These are phyloP conservation scores for Achaetomiella virescens DNA, from an alignment of 495 filamentous ascomycete genomes.

Conservation along the genomic window DNA sequence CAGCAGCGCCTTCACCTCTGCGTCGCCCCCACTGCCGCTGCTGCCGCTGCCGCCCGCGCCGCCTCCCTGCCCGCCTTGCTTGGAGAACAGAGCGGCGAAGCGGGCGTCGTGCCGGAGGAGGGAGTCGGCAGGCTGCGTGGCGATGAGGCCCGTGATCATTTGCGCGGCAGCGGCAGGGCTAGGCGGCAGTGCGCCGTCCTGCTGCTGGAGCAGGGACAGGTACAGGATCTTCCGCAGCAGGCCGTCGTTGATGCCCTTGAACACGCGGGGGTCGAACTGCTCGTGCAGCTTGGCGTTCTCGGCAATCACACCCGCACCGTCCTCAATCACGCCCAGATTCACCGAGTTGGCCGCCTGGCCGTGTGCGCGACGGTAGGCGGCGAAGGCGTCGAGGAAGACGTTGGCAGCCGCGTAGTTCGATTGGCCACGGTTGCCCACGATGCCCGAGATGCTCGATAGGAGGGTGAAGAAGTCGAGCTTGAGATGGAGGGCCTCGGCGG, in stretches of 20 bases:
- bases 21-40: no score
- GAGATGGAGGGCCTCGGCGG: conserved; percentile 14
- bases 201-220: conserved; percentile 26
- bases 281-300: no score
- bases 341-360: conserved; percentile 14
- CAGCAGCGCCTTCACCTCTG: neutral
- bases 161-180: conserved; percentile 10
- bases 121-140: conserved; percentile 10
- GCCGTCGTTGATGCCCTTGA: neutral
- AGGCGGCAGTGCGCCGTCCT: no score
- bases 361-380: conserved; percentile 9
- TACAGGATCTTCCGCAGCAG: conserved; percentile 26
- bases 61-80: neutral
- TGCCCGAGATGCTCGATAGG: conserved; percentile 33
- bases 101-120: neutral
- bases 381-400: conserved; percentile 48
- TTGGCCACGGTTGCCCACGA: conserved; percentile 51
- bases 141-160: conserved; percentile 23
- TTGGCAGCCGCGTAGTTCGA: conserved; percentile 54
- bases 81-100: neutral
- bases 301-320: no score
- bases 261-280: no score
- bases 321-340: conserved; percentile 22
- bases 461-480: conserved; percentile 56
- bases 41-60: neutral